Evolutionary conservation across 495 filamentous ascomycete species (phyloP), one percentile per base, ranked within the genome.

Genomic region (Penicillium silybi): DNA sequence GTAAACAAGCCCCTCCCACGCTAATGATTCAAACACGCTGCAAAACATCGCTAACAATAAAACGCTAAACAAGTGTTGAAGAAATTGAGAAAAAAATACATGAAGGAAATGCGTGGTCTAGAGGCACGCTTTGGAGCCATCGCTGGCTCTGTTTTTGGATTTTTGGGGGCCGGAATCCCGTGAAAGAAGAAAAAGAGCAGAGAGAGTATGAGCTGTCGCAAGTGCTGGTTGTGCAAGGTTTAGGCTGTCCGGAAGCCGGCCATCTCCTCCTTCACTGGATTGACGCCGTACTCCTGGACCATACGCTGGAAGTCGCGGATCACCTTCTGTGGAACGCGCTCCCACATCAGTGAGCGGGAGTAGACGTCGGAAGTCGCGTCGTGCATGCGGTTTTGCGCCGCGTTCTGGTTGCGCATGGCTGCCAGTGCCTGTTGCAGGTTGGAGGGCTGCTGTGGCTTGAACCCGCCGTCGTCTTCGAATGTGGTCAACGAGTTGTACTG

Each of bases 281-380:
- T 22, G 3, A 64, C 69, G 40, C 72, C 72, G 46, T 61, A 77
- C 32, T 75, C 86, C 78, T 68, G 81, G 52, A 93, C 89, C 83
- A 96, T 89, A 63, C 88, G 85, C 59, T 86, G 87, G 73, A 97
- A 98, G 70, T 92, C 88, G 51, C 85, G 83, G 45, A 98, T 92
- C 41, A 97, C 89, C 62, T 98, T 90, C 55, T 83, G 76, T 41
- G 95, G 90, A 54, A 98, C 88, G 64, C 87, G 85, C 61, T 96
- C 91, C 91, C 91, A 97, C 59, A 98, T 85, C 52, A 98, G 79
- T 44, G 89, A 93, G 25, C 92, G 79, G 23, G 90, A 93, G 72
- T 97, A 96, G 38, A 97, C 89, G 61, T 95, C 90, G 16, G 72
- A 72, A 25, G 67, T 65, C 26, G 59, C 61, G 25, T 47, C 53